A percentile compares a stretch with the other conserved stretches of the same genome.
phyloP scores from a whole-genome alignment of 139 green algal species.

The Tetradesmus obliquus region DNA sequence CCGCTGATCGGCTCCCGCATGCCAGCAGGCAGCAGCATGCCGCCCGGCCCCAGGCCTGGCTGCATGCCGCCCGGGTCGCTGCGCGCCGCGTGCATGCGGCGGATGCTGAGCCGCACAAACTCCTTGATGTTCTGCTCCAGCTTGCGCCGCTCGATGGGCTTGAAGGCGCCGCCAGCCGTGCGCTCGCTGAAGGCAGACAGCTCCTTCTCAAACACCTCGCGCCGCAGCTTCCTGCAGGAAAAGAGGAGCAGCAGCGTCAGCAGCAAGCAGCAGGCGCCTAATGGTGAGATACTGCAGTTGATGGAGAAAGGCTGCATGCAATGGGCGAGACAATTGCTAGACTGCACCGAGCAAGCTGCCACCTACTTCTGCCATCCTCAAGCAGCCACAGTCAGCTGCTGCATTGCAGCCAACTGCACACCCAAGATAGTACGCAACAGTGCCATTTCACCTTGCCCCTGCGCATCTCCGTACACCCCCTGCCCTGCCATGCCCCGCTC shows the following conservation, averaged over 20 bases:
- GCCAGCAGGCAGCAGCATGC: not conserved
- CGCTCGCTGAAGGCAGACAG: constrained; percentile 69
- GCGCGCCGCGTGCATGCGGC: constrained; percentile 47
- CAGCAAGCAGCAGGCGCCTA: not conserved
- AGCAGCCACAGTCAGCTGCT: too few species aligned
- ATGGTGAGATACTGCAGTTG: not conserved
- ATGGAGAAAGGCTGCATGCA: not conserved
- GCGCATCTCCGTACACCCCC: too few species aligned
- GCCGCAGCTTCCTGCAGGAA: constrained; percentile 53
- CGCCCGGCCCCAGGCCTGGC: not conserved
- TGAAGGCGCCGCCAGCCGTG: constrained; percentile 33
- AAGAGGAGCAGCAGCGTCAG: not conserved
- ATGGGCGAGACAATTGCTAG: not conserved
- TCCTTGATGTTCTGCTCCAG: constrained; percentile 80
- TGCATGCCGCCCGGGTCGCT: not conserved
- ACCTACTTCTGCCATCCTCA: too few species aligned
- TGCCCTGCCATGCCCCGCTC: not conserved
- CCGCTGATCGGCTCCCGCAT: not conserved
- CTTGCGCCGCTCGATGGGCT: constrained; percentile 77
- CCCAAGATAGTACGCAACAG: not conserved
- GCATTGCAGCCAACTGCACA: not conserved
- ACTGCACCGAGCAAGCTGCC: too few species aligned
- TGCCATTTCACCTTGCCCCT: too few species aligned
- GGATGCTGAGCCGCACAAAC: constrained; percentile 67
- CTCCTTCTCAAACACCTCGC: constrained; percentile 77